Evolutionary conservation across 202 grass and related monocot species (phyloP), one percentile per base, ranked within the genome.

Genomic region (Brachypodium distachyon): DNA sequence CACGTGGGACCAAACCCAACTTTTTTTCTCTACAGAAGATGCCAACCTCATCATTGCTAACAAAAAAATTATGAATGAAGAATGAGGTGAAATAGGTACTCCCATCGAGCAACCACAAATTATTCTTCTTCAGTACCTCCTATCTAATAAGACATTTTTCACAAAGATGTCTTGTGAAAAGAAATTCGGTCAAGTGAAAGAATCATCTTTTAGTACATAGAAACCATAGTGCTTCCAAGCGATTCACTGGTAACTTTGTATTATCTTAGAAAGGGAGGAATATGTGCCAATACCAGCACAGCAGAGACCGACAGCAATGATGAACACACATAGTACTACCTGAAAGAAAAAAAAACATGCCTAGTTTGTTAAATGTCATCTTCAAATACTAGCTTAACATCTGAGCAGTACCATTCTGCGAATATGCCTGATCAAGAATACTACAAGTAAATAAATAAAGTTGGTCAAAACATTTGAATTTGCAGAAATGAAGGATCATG

Each of bases 201-300:
- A 7, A 3, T 27, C 0, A 6, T 28, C 18, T 40, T 58, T 12
- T 55, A 12, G 52, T 61, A 50, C 51, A 61, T 58, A 27, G 0
- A 48, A 26, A 79, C 50, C 2, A 31, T 19, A 9, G 26, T 55
- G 13, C 34, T 21, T 56, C 48, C 1, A 22, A 70, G n/a, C 4
- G 12, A 64, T 72, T 87, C 73, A 87, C 4, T 67, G 59, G 14
- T 87, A 89, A 43, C 81, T 72, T 37, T 89, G 65, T 18, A 85
- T 89, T 29, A 89, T 89, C 67, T 82, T 77, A n/a, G 82, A 83
- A 38, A 87, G 56, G 47, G 85, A 82, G 0, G 85, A 87, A 39
- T 82, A 87, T 50, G 85, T 87, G 73, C 85, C 85, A 58, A 87
- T 41, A 56, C 58, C 48, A 5, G 74, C 73, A 55, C 85, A 87